Base-by-base conservation (phyloP, 768 basidiomycete species). In the Neoboletus brunneissimus region DNA sequence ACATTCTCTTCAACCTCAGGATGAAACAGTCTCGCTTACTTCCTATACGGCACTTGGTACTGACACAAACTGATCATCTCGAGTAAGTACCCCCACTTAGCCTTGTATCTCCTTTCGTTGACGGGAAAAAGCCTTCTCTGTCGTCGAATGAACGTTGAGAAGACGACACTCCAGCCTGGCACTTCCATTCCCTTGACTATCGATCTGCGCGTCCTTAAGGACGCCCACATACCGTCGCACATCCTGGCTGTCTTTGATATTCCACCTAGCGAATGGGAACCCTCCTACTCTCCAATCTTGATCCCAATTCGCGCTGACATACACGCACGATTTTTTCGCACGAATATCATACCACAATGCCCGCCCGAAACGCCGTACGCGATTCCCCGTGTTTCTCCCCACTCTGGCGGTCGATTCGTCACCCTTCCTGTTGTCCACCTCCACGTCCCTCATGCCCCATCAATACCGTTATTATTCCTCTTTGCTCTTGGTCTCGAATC, bases 401-500 rank as follows among this genome's bases (percentile, higher is more conserved):
- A 53, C 31, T 48, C 66, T 29, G 58, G 63, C 5, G 59, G 55
- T 20, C 73, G 68, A 52, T 64, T 74, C 23, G 72, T 85, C 46
- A 78, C 79, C 5, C 75, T 87, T 11, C 83, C 85, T 0, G 77
- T 86, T 16, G 68, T 86, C 27, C 67, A 72, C 4, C 68, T 70
- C 25, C 65, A 67, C 40, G 79, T 82, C 27, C 85, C 85, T 1
- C 83, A 87, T 58, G 74, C 76, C 10, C 67, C 74, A 4, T 83
- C 85, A 0, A 68, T 86, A 38, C 75, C 86, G 0, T 71, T 87
- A 2, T 73, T 87, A 18, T 71, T 87, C 29, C 79, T 87, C 56
- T 87, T 81, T 56, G 83, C 77, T 4, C 75, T 86, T 38, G 75
- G 77, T 20, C 73, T 85, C 45, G 83, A 84, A 65, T 72, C 70